Base-by-base conservation (phyloP, 176 grass and related monocot species). In the Musa schizocarpa region DNA sequence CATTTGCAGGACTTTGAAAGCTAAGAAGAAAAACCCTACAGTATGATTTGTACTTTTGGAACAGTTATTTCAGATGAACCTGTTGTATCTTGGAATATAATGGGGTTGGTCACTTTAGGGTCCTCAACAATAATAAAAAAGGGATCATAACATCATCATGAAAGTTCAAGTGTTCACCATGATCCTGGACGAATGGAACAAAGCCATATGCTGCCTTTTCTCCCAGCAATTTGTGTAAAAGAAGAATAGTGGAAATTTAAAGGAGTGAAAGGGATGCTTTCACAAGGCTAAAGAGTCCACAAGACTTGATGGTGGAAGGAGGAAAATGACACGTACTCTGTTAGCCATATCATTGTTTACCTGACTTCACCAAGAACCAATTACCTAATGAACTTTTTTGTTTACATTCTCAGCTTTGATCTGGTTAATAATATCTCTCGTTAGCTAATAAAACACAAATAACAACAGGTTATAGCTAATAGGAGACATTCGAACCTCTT, bases 111-210 rank as follows among this genome's bases (percentile, higher is more conserved):
- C 34, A 43, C 34, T 43, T 43, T 43, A 43, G 34, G 34, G 34
- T 43, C 34, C 34, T 43, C 34, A 43, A 43, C 34, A 43, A 6
- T 43, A 43, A 43, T 2, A 27, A 27, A 43, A 43, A 43, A 77
- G 79, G 77, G 73, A 83, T 86, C 81, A 89, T 89, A 86, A 74
- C 75, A 83, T 74, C 87, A 90, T 81, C 73, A 86, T 79, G 76
- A 74, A 59, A 68, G 68, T 81, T 83, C 68, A 76, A 86, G 71
- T 89, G 87, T 81, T 73, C 54, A 81, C 72, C 53, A 43, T 70
- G 55, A 65, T 65, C 63, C 68, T 58, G 72, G 74, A 86, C 87
- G 83, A 86, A 71, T 81, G 68, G 81, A 83, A 86, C 77, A 81
- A 89, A 74, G 76, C 86, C 78, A 88, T 78, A 29, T 78, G 79